A percentile compares a stretch with the other conserved stretches of the same genome.
Evolutionary conservation across 331 rosid species (phyloP).

Genomic region (Quercus lobata): DNA sequence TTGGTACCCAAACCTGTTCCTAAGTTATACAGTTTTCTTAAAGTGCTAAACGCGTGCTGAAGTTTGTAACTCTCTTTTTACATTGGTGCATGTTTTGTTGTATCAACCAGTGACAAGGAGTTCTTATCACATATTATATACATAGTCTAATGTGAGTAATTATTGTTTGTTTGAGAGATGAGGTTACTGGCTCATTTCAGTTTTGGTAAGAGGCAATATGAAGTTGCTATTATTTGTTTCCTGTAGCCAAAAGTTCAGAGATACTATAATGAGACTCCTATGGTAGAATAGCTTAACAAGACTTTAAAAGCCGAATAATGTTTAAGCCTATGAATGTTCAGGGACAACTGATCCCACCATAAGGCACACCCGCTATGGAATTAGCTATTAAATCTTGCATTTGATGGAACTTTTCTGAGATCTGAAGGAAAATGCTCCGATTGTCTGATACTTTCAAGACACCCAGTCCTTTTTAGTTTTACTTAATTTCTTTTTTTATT

Average conservation of each 20-base stretch:
- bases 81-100: background rate
- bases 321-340: background rate
- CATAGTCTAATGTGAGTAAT: background rate
- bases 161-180: background rate
- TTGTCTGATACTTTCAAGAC: background rate
- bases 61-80: background rate
- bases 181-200: background rate
- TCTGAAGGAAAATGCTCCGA: background rate
- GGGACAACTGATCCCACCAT: background rate
- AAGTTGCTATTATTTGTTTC: background rate
- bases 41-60: background rate
- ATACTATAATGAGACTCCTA: background rate
- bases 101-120: background rate
- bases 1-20: conserved; percentile 49
- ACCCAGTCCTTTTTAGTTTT: background rate
- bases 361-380: background rate
- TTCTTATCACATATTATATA: background rate
- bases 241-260: background rate
- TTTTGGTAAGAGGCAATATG: background rate
- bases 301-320: background rate
- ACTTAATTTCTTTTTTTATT: background rate
- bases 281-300: background rate
- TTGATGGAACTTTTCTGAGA: background rate
- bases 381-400: background rate
- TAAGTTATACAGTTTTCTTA: background rate